These are phyloP conservation scores for Aspergillus latus DNA, from an alignment of 2,329 filamentous ascomycete genomes.

Conservation along the genomic window DNA sequence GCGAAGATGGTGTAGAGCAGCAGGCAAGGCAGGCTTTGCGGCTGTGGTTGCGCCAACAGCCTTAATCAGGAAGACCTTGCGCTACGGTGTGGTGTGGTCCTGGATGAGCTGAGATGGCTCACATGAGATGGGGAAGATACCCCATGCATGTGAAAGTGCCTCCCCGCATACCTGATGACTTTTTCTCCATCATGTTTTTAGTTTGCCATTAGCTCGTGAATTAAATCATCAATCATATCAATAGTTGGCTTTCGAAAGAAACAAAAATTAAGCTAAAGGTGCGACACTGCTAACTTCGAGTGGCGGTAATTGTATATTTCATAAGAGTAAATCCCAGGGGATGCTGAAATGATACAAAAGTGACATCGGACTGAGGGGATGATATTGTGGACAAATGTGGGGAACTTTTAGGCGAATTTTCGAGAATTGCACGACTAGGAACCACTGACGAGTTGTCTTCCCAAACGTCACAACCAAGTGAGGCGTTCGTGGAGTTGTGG, in stretches of 20 bases:
- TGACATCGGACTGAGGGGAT: conserved; percentile 2
- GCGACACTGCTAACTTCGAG: neutral
- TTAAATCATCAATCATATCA: neutral
- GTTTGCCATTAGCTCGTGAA: neutral
- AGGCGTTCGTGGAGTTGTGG: neutral
- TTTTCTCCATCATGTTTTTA: neutral
- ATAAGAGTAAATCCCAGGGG: neutral
- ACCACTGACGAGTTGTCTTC: neutral
- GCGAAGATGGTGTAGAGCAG: conserved; percentile 52
- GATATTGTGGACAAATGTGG: neutral
- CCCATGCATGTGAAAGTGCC: neutral
- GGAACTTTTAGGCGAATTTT: neutral
- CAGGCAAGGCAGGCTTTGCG: conserved; percentile 42
- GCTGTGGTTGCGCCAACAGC: conserved; percentile 39
- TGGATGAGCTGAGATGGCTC: too few species aligned
- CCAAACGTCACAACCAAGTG: neutral
- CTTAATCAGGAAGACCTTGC: conserved; percentile 3
- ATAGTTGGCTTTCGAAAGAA: neutral
- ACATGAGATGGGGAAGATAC: too few species aligned
- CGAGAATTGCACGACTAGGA: neutral
- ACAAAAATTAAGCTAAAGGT: neutral
- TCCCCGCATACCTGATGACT: neutral
- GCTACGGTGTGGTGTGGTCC: neutral
- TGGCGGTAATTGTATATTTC: neutral
- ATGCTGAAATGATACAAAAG: neutral